These are phyloP conservation scores for Quercus phellos DNA, from an alignment of 331 rosid species.

Conservation along the genomic window DNA sequence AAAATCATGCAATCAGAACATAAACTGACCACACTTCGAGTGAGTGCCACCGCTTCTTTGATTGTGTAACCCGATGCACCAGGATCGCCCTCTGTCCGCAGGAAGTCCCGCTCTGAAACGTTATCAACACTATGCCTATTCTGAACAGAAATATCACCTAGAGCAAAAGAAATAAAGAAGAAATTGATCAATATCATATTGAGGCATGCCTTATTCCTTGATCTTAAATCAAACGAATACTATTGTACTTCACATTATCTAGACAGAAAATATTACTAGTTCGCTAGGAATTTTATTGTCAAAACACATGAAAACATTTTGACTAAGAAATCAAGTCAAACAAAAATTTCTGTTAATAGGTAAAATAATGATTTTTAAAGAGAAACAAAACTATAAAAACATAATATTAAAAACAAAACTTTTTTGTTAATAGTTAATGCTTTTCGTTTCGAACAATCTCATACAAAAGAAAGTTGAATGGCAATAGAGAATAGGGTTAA, in stretches of 20 bases:
- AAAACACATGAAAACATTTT: background rate
- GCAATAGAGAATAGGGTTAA: too few relatives aligned
- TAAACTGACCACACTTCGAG: constrained; percentile 83
- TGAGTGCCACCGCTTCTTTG: constrained; percentile 79
- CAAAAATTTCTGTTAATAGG: background rate
- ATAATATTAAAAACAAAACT: background rate
- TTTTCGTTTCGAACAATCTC: too few relatives aligned
- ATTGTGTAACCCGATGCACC: constrained; percentile 88
- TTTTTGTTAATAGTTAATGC: too few relatives aligned
- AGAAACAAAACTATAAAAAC: background rate
- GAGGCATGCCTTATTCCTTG: background rate
- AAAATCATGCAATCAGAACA: constrained; percentile 15
- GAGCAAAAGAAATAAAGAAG: constrained; percentile 5
- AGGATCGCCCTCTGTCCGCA: constrained; percentile 91
- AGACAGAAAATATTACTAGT: background rate
- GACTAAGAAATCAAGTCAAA: background rate
- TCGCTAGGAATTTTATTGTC: background rate
- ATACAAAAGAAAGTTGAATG: too few relatives aligned
- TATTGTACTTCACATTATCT: background rate
- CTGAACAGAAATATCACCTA: constrained; percentile 19
- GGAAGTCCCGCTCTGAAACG: constrained; percentile 65
- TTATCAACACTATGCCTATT: constrained; percentile 32
- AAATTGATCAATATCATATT: background rate
- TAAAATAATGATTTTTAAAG: too few relatives aligned
- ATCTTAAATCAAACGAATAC: background rate